A percentile compares a stretch with the other conserved stretches of the same genome.
Evolutionary conservation across 176 grass and related monocot species (phyloP).

Genomic region (Pontederia crassipes): DNA sequence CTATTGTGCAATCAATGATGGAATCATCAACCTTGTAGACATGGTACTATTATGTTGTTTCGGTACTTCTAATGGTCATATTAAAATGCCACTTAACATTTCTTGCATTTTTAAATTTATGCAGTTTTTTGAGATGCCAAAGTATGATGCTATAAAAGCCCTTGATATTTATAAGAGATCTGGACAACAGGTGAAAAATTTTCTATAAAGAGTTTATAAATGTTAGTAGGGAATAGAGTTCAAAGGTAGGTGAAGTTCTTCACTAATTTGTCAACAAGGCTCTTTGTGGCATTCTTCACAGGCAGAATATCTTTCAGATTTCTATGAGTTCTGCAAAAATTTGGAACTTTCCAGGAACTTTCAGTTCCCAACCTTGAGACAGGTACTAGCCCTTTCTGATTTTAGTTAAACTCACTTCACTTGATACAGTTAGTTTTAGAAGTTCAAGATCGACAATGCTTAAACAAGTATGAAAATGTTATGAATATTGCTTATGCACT

Average conservation of each 20-base stretch:
- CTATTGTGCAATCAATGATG: conserved; percentile 91
- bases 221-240: not conserved
- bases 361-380: conserved; percentile 78
- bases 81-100: not conserved
- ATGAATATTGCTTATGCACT: too few relatives aligned
- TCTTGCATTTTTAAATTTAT: conserved; percentile 8
- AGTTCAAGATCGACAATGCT: not conserved
- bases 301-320: conserved; percentile 77
- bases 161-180: conserved; percentile 87
- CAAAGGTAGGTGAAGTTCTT: not conserved
- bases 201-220: not conserved
- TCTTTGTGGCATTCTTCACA: conserved; percentile 16
- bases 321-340: conserved; percentile 68
- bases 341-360: conserved; percentile 78
- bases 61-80: not conserved
- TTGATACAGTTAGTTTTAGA: not conserved
- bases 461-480: too few relatives aligned
- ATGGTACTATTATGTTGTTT: conserved; percentile 35
- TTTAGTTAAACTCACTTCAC: not conserved
- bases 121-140: conserved; percentile 94
- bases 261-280: not conserved
- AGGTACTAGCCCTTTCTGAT: conserved; percentile 27
- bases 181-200: conserved; percentile 49
- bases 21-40: conserved; percentile 96
- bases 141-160: conserved; percentile 91